Evolutionary conservation across 192 early-diverging fungal species (phyloP), one percentile per base, ranked within the genome.

Genomic region (Backusella circina): DNA sequence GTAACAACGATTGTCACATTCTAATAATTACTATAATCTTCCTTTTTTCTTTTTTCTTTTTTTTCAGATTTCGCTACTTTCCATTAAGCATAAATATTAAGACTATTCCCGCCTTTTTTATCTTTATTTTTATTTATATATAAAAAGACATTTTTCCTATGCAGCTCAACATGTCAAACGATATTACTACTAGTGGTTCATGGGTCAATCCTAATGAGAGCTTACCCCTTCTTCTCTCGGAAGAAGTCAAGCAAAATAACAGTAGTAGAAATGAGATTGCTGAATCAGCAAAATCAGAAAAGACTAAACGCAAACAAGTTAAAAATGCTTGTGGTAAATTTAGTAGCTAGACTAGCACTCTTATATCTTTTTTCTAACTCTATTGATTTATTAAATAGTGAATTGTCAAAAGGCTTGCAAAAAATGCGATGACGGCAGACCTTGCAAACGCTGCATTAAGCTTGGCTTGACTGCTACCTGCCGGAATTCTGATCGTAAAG

Each of bases 321-420:
- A 96, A 96, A 75, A 96, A 95, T 80, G 95, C 95, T 21, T 96
- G 95, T 86, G 91, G 91, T 92, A 88, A 83, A 83, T 67, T 26
- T 44, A 13, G 21, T 2, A 15, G 12, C 21, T 28, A 32, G 16
- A n/a, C 8, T 26, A 61, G 23, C 23, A 10, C 12, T 9, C 3
- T 12, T 28, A 61, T 61, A 61, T 23, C 3, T 13, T 61, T 26
- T 13, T 28, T 61, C n/a, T 70, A 69, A 9, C 68, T 39, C 44
- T 39, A 21, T 68, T 61, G 33, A 57, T 30, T 26, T 54, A 26
- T 21, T 30, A 5, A 36, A 67, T 78, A 88, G 87, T 94, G 28
- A 93, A 96, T 73, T 97, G 96, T 73, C 92, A 94, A 84, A 90
- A 91, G 31, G 91, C 94, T 0, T 95, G 95, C 82, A 98, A 98